These are phyloP conservation scores for Helicostylum pulchrum DNA, from an alignment of 192 early-diverging fungal species.

Conservation along the genomic window DNA sequence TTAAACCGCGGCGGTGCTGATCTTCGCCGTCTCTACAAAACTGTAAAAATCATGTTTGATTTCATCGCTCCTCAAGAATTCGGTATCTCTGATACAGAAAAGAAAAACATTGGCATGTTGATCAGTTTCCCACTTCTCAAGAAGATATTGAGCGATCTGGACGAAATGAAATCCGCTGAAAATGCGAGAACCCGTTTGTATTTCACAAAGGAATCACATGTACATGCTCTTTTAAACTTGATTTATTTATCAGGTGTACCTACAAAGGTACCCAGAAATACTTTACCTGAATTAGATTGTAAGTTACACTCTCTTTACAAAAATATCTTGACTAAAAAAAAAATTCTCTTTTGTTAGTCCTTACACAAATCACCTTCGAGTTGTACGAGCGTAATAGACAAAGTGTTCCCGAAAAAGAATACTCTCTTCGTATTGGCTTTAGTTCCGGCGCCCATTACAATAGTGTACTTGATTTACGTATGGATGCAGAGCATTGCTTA, in stretches of 20 bases:
- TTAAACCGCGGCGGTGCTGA: slow-evolving; percentile 4
- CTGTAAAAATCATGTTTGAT: slow-evolving; percentile 85
- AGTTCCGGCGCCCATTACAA: slow-evolving; percentile 91
- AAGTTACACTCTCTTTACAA: slow-evolving; percentile 23
- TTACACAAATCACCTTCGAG: slow-evolving; percentile 98
- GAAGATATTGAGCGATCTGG: slow-evolving; percentile 75
- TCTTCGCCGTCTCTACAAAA: slow-evolving; percentile 68
- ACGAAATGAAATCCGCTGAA: slow-evolving; percentile 47
- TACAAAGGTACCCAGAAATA: slow-evolving; percentile 57
- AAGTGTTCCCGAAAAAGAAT: slow-evolving; percentile 62
- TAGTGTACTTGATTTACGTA: slow-evolving; percentile 82
- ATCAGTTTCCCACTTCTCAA: slow-evolving; percentile 73
- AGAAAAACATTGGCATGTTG: slow-evolving; percentile 80
- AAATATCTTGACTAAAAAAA: neutral
- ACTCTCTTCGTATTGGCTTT: slow-evolving; percentile 86
- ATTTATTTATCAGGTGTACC: slow-evolving; percentile 84
- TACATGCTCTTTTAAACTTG: slow-evolving; percentile 89
- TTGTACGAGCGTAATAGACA: slow-evolving; percentile 80
- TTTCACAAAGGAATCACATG: slow-evolving; percentile 95
- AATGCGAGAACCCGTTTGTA: slow-evolving; percentile 77
- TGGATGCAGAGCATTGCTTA: slow-evolving; percentile 81
- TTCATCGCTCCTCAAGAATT: slow-evolving; percentile 92
- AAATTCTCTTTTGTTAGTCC: slow-evolving; percentile 55
- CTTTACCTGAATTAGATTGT: slow-evolving; percentile 91
- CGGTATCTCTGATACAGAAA: slow-evolving; percentile 83